phyloP scores from a whole-genome alignment of 108 stramenopile species.

The Fragilaria crotonensis region DNA sequence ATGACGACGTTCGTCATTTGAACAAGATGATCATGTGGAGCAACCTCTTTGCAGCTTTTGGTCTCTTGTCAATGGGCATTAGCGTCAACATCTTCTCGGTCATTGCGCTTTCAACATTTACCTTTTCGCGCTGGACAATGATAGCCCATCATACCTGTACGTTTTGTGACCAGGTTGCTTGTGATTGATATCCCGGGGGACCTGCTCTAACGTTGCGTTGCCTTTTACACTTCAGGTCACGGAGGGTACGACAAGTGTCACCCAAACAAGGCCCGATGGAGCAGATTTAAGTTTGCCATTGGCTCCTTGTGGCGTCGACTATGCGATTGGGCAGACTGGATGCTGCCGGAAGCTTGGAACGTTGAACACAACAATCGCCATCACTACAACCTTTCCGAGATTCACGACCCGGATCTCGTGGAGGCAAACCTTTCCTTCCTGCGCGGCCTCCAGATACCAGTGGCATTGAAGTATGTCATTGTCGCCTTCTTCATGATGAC shows the following conservation, averaged over 20 bases:
- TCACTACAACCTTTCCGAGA: slow-evolving; percentile 78
- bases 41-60: slow-evolving; percentile 67
- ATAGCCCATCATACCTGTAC: slow-evolving; percentile 81
- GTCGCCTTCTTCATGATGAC: slow-evolving; percentile 44
- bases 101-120: slow-evolving; percentile 58
- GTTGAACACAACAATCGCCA: slow-evolving; percentile 90
- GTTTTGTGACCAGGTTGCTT: too few relatives aligned
- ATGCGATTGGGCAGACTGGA: slow-evolving; percentile 86
- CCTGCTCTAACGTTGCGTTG: too few relatives aligned
- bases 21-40: slow-evolving; percentile 85
- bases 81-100: slow-evolving; percentile 38
- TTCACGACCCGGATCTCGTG: slow-evolving; percentile 83
- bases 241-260: slow-evolving; percentile 79
- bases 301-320: slow-evolving; percentile 52
- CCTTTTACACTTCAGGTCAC: too few relatives aligned
- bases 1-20: slow-evolving; percentile 79
- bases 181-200: too few relatives aligned
- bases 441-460: slow-evolving; percentile 43
- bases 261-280: slow-evolving; percentile 63
- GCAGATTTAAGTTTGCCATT: slow-evolving; percentile 73
- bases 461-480: slow-evolving; percentile 45
- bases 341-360: slow-evolving; percentile 92
- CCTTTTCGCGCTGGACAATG: slow-evolving; percentile 80
- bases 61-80: slow-evolving; percentile 54
- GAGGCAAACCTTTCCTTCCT: slow-evolving; percentile 71